These are phyloP conservation scores for Lobosporangium transversale DNA, from an alignment of 192 early-diverging fungal species.

Conservation along the genomic window DNA sequence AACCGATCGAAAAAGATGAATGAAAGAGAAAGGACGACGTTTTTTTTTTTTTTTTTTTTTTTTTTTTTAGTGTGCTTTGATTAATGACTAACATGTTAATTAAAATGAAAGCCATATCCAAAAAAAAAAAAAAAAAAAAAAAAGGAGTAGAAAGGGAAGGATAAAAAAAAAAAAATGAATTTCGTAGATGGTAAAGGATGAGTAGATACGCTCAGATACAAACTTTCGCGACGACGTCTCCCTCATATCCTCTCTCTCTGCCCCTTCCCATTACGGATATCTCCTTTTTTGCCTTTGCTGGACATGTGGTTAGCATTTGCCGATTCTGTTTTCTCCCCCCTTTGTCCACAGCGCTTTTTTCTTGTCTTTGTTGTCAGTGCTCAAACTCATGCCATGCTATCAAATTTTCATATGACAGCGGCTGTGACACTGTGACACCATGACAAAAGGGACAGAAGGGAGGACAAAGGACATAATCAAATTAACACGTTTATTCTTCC, in stretches of 20 bases:
- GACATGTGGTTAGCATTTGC: slow-evolving; percentile 41
- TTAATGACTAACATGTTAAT: too few species aligned
- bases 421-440: neutral
- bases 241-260: neutral
- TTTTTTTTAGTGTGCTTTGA: too few species aligned
- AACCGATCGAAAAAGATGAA: too few species aligned
- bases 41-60: too few species aligned
- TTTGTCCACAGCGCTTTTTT: slow-evolving; percentile 20
- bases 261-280: neutral
- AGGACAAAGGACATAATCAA: neutral
- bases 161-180: too few species aligned
- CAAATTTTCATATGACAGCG: slow-evolving; percentile 43
- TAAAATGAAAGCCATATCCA: too few species aligned
- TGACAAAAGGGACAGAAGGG: neutral
- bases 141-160: too few species aligned
- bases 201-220: neutral
- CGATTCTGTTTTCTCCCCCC: slow-evolving; percentile 17
- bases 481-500: neutral
- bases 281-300: slow-evolving; percentile 2
- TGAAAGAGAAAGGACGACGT: too few species aligned
- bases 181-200: too few species aligned
- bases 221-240: neutral
- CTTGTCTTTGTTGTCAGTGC: neutral
- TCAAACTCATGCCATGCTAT: too few species aligned
- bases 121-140: too few species aligned